A percentile compares a stretch with the other conserved stretches of the same genome.
Evolutionary conservation across 768 basidiomycete species (phyloP).

Genomic region (Hysterangium stoloniferum): DNA sequence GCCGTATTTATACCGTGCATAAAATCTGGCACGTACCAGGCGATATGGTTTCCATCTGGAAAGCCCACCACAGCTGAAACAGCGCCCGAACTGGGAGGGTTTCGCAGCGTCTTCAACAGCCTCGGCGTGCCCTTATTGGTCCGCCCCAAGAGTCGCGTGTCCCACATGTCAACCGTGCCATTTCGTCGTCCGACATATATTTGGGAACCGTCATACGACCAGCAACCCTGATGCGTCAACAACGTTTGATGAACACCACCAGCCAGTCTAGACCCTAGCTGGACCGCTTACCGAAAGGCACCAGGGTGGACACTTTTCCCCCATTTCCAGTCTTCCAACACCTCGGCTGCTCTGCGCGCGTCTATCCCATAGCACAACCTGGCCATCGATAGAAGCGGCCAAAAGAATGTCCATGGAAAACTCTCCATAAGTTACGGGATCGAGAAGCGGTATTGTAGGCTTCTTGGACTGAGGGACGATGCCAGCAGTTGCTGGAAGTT

Average conservation of each 20-base stretch:
- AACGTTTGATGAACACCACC: conserved; percentile 3
- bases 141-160: conserved; percentile 73
- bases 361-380: conserved; percentile 87
- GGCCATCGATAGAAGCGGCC: conserved; percentile 88
- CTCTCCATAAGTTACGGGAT: conserved; percentile 45
- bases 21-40: conserved; percentile 52
- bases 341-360: conserved; percentile 57
- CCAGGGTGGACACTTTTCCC: conserved; percentile 92
- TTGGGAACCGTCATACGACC: conserved; percentile 83
- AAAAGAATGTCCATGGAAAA: conserved; percentile 81
- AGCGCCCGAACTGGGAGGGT: conserved; percentile 82
- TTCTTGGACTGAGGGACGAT: conserved; percentile 35
- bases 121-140: conserved; percentile 62
- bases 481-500: conserved; percentile 4
- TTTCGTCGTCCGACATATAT: conserved; percentile 89
- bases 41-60: conserved; percentile 87
- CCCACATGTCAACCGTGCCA: conserved; percentile 89
- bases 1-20: conserved; percentile 12
- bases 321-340: conserved; percentile 80
- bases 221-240: conserved; percentile 67
- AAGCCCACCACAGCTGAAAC: conserved; percentile 89
- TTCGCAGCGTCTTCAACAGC: conserved; percentile 73
- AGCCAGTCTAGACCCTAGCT: conserved; percentile 3
- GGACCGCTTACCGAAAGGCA: conserved; percentile 81
- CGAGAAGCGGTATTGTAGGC: conserved; percentile 61